A percentile compares a stretch with the other conserved stretches of the same genome.
These are phyloP conservation scores for Phytopythium boreale DNA, from an alignment of 352 stramenopile species.

Conservation along the genomic window DNA sequence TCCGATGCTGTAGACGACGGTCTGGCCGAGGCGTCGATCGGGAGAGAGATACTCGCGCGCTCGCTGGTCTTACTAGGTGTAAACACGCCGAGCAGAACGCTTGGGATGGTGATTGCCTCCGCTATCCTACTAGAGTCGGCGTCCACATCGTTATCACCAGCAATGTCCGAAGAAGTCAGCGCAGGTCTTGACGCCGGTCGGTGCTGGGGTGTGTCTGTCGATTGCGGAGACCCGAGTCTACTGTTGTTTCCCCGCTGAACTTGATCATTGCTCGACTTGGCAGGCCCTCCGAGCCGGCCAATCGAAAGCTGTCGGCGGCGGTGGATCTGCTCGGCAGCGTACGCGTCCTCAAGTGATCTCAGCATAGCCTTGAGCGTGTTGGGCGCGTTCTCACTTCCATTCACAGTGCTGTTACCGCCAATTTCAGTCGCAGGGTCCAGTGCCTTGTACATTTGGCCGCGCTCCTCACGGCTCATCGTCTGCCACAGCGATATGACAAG, in stretches of 20 bases:
- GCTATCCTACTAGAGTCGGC: not conserved
- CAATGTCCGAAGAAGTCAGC: not conserved
- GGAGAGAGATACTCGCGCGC: not conserved
- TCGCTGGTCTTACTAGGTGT: not conserved
- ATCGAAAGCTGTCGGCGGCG: slow-evolving; percentile 32
- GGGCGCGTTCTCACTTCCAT: slow-evolving; percentile 5
- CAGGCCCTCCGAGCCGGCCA: not conserved
- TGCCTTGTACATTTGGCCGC: slow-evolving; percentile 28
- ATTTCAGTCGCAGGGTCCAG: slow-evolving; percentile 15
- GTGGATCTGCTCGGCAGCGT: slow-evolving; percentile 57
- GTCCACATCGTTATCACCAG: not conserved
- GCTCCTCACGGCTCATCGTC: slow-evolving; percentile 51
- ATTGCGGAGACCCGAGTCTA: not conserved
- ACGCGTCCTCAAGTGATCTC: slow-evolving; percentile 53
- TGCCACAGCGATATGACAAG: slow-evolving; percentile 51
- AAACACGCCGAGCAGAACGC: slow-evolving; percentile 41
- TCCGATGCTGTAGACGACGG: not conserved
- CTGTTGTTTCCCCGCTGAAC: no score
- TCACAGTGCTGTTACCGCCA: not conserved
- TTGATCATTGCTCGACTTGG: not conserved
- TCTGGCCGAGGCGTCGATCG: not conserved
- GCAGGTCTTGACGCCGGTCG: not conserved
- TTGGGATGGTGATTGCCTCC: slow-evolving; percentile 32
- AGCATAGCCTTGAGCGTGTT: slow-evolving; percentile 40
- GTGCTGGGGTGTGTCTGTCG: slow-evolving; percentile 4